A percentile compares a stretch with the other conserved stretches of the same genome.
These are phyloP conservation scores for Suhomyces vadensis DNA, from an alignment of 805 yeast genomes.

Conservation along the genomic window DNA sequence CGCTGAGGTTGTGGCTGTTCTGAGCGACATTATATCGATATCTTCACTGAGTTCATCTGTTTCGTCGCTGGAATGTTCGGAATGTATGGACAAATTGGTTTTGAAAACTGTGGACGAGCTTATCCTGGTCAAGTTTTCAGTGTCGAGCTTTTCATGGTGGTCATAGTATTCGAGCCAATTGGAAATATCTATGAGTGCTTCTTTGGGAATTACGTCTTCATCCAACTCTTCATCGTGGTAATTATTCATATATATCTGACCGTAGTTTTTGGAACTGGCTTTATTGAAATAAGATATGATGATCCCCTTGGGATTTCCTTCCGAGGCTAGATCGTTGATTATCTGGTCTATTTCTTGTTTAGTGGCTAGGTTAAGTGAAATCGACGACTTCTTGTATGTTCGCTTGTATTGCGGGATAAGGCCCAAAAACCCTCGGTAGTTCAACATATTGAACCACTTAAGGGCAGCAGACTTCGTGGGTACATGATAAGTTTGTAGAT, in stretches of 20 bases:
- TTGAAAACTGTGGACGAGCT: conserved; percentile 5
- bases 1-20: conserved; percentile 19
- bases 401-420: conserved; percentile 19
- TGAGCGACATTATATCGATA: conserved; percentile 8
- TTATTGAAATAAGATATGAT: conserved; percentile 30
- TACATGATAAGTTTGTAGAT: conserved; percentile 20
- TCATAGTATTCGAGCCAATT: conserved; percentile 35
- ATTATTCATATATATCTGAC: conserved; percentile 25
- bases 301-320: conserved; percentile 20
- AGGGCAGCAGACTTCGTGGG: conserved; percentile 20
- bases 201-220: conserved; percentile 10
- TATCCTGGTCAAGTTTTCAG: conserved; percentile 14
- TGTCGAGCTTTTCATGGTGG: conserved; percentile 25
- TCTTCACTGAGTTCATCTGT: conserved; percentile 8
- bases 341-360: conserved; percentile 22
- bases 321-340: conserved; percentile 5
- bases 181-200: conserved; percentile 24
- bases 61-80: conserved; percentile 14
- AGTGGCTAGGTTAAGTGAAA: conserved; percentile 17
- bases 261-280: conserved; percentile 31
- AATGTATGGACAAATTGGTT: conserved; percentile 9
- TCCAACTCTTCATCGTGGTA: conserved; percentile 6
- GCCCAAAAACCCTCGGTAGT: conserved; percentile 39
- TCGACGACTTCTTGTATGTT: conserved; percentile 32
- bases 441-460: conserved; percentile 39